Percentiles rank a stretch among this genome's conserved stretches.
These are phyloP conservation scores for Boletus pseudopeckii DNA, from an alignment of 768 basidiomycete genomes.

Conservation along the genomic window DNA sequence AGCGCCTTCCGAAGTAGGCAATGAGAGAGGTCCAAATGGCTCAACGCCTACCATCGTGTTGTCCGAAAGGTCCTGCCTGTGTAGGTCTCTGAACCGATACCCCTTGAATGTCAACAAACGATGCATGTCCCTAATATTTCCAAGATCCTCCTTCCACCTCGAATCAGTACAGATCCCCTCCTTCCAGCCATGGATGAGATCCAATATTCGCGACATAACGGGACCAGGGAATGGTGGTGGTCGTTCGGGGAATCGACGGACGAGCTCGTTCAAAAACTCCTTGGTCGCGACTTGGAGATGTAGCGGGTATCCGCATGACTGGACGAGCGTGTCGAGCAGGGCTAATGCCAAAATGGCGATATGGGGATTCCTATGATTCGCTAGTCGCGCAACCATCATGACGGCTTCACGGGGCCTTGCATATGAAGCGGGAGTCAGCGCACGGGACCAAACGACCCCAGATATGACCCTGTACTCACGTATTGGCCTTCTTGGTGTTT, in stretches of 20 bases:
- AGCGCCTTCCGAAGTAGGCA: background rate
- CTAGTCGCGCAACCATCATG: slow-evolving; percentile 76
- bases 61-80: slow-evolving; percentile 18
- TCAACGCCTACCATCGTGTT: slow-evolving; percentile 21
- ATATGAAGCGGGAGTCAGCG: background rate
- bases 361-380: slow-evolving; percentile 93
- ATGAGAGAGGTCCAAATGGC: background rate
- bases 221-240: slow-evolving; percentile 93
- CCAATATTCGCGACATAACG: slow-evolving; percentile 92
- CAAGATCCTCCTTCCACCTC: slow-evolving; percentile 94
- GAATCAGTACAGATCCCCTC: slow-evolving; percentile 85
- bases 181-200: slow-evolving; percentile 92
- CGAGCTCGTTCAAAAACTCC: slow-evolving; percentile 97
- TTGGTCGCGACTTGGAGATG: slow-evolving; percentile 97
- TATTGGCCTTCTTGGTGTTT: slow-evolving; percentile 95
- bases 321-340: slow-evolving; percentile 87
- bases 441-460: background rate
- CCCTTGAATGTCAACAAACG: slow-evolving; percentile 92
- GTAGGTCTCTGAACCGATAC: slow-evolving; percentile 64
- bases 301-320: slow-evolving; percentile 95
- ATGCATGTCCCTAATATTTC: slow-evolving; percentile 98
- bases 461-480: slow-evolving; percentile 45
- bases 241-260: slow-evolving; percentile 94
- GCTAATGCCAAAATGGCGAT: slow-evolving; percentile 82
- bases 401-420: slow-evolving; percentile 86